Evolutionary conservation across 2,329 filamentous ascomycete species (phyloP), one percentile per base, ranked within the genome.

Genomic region (Neofusicoccum parvum): DNA sequence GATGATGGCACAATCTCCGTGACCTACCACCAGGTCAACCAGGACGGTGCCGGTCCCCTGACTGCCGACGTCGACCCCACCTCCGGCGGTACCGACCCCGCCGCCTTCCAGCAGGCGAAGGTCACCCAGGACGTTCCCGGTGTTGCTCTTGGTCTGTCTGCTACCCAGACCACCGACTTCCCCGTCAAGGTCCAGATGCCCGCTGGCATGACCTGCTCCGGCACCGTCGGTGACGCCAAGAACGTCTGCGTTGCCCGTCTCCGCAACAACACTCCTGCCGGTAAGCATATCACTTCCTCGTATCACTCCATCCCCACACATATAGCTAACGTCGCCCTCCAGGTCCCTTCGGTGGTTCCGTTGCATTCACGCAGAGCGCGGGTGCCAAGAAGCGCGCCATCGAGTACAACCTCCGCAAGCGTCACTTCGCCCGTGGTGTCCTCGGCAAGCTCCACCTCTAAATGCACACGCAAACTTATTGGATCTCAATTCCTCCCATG

Each of bases 11-110:
- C 82, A 34, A 80, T 91, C 74, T 83, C 81, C 66, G 84, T 90
- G 83, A 87, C 84, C 67, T 90, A 86, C 80, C 87, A 88, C 75
- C 86, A 90, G 66, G 64, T 90, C 79, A 90, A 90, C 83, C 88
- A 90, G 76, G 88, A 90, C 70, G 88, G 88, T 23, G 88, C 88
- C 0, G 88, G 88, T 1, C 87, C 87, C 1, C 78, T 90, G 54
- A 83, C 80, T 36, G 88, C 88, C 9, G 80, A 81, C 49, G 80
- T 90, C 56, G 88, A 91, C 71, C 77, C 81, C 48, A 88, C 87
- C 32, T 90, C 87, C 1, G 87, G 86, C 39, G 88, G 88, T 63
- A 86, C 83, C 4, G 85, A 89, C 71, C 74, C 83, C 27, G 72
- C 76, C 46, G 88, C 88, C 36, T 90, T 90, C 82, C 73, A 88